phyloP scores from a whole-genome alignment of 176 grass and related monocot species.

The Melocanna baccifera region DNA sequence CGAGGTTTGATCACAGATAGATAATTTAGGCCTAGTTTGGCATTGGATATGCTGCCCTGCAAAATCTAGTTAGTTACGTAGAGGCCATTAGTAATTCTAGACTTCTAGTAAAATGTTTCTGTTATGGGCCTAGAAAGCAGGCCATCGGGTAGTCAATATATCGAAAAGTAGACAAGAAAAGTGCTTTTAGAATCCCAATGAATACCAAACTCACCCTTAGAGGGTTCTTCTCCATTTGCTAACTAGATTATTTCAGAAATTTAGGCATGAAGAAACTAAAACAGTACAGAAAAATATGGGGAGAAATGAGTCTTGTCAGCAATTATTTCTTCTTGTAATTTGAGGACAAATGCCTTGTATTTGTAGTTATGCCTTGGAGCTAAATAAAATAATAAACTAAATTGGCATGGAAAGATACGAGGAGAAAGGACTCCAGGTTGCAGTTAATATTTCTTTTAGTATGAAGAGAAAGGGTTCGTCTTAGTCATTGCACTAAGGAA shows the following conservation, averaged over 20 bases:
- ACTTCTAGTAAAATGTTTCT: conserved; percentile 1
- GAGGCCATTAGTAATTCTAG: background rate
- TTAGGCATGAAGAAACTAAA: conserved; percentile 3
- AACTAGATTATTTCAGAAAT: background rate
- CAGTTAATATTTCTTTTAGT: background rate
- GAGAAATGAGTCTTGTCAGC: background rate
- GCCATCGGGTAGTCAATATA: background rate
- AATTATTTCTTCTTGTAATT: conserved; percentile 3
- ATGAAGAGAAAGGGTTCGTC: background rate
- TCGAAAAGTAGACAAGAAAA: background rate
- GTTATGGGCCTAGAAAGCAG: background rate
- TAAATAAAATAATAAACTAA: background rate
- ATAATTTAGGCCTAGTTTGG: background rate
- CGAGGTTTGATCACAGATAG: background rate
- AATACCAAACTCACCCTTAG: background rate
- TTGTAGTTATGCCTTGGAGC: background rate
- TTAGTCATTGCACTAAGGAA: background rate
- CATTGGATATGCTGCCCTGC: background rate
- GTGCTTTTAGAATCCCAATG: background rate
- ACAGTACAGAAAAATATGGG: background rate
- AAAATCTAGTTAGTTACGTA: background rate
- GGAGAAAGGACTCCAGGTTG: background rate
- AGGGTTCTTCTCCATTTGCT: background rate
- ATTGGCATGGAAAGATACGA: background rate
- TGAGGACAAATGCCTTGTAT: background rate